A percentile compares a stretch with the other conserved stretches of the same genome.
Evolutionary conservation across 208 protist species (phyloP).

Genomic region (Lotmaria passim): DNA sequence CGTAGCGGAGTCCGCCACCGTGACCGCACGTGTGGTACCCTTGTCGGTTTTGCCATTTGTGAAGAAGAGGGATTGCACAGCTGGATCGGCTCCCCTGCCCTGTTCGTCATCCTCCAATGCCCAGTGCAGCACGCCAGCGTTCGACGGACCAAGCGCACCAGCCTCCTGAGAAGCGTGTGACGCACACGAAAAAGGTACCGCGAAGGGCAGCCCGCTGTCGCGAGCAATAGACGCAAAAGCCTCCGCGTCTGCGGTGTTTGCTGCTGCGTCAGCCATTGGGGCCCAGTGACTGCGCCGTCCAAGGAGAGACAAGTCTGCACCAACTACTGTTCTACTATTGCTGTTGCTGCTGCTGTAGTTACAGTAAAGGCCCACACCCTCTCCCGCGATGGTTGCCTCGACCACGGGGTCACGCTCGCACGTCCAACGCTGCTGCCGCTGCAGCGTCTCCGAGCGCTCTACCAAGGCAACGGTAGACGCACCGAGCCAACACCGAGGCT

Average conservation of each 20-base stretch:
- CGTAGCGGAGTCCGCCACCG: too few species aligned
- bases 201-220: conserved; percentile 24
- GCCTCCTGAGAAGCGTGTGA: background rate
- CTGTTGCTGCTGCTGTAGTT: too few species aligned
- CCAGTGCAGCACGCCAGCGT: conserved; percentile 6
- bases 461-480: conserved; percentile 51
- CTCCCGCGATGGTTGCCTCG: conserved; percentile 44
- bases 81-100: background rate
- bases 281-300: conserved; percentile 17
- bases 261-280: background rate
- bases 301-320: background rate
- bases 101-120: background rate
- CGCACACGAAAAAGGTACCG: background rate
- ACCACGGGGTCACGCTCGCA: conserved; percentile 73
- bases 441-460: conserved; percentile 54
- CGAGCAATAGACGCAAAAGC: conserved; percentile 34
- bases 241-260: conserved; percentile 33
- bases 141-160: background rate
- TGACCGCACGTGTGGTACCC: too few species aligned
- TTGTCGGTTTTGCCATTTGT: too few species aligned
- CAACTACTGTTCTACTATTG: too few species aligned
- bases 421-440: conserved; percentile 66
- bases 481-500: conserved; percentile 61
- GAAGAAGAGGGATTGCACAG: conserved; percentile 12
- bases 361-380: background rate